These are phyloP conservation scores for Pleurotus tuber-regium DNA, from an alignment of 768 basidiomycete species.

Conservation along the genomic window DNA sequence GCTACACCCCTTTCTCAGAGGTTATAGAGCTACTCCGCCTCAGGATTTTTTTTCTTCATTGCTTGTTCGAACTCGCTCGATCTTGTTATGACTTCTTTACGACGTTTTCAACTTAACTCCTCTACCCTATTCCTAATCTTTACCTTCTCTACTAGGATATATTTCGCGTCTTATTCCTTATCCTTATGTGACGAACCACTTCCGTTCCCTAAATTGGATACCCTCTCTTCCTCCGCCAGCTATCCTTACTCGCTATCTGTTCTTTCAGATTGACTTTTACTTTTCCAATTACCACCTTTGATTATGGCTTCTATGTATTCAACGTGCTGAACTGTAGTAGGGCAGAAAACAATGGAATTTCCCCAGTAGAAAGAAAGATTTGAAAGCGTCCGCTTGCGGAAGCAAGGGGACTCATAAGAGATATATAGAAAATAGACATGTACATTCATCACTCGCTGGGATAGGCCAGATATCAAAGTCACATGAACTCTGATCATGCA, in stretches of 20 bases:
- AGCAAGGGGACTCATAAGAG: background rate
- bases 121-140: slow-evolving; percentile 18
- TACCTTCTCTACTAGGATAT: slow-evolving; percentile 7
- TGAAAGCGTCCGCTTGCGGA: background rate
- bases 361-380: background rate
- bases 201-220: slow-evolving; percentile 17
- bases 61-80: slow-evolving; percentile 17
- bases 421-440: background rate
- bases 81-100: slow-evolving; percentile 12
- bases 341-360: background rate
- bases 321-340: slow-evolving; percentile 8
- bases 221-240: slow-evolving; percentile 13
- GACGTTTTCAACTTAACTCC: background rate
- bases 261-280: slow-evolving; percentile 15
- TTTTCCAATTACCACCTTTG: slow-evolving; percentile 25
- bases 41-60: slow-evolving; percentile 6
- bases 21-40: slow-evolving; percentile 13
- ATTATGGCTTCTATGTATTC: slow-evolving; percentile 7
- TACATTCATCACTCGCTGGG: no score
- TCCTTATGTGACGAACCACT: slow-evolving; percentile 13
- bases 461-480: no score
- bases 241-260: slow-evolving; percentile 16
- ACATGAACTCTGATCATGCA: no score
- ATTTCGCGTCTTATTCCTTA: slow-evolving; percentile 11
- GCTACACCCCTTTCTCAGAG: no score